Conservation (phyloP, 441 rosid genomes). For the Hura crepitans region DNA sequence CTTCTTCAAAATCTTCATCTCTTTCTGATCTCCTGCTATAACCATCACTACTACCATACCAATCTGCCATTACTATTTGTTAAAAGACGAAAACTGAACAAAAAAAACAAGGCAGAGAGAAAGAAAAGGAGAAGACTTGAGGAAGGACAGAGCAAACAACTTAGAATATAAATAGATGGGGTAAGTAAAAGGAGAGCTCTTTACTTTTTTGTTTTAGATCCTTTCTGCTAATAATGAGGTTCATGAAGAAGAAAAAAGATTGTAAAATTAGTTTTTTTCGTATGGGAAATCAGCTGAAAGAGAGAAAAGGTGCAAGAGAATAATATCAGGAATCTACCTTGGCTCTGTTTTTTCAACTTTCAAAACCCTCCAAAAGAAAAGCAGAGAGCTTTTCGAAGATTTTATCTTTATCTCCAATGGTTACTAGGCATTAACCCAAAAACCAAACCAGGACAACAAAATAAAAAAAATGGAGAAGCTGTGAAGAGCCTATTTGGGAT, state of each 20-base stretch:
- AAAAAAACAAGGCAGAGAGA: not conserved
- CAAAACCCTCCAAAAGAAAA: constrained; percentile 34
- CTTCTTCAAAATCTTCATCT: constrained; percentile 73
- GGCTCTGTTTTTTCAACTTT: constrained; percentile 25
- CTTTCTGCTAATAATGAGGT: constrained; percentile 18
- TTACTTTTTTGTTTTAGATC: not conserved
- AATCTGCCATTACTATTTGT: constrained; percentile 29
- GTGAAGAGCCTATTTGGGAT: constrained; percentile 18
- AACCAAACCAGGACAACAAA: constrained; percentile 18
- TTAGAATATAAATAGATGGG: constrained; percentile 28
- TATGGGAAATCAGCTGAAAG: constrained; percentile 30
- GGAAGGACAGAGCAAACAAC: constrained; percentile 8
- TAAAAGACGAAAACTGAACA: not conserved
- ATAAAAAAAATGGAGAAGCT: constrained; percentile 22
- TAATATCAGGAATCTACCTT: constrained; percentile 46
- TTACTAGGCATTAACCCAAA: constrained; percentile 20
- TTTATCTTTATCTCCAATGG: constrained; percentile 18
- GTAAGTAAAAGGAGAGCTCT: constrained; percentile 13
- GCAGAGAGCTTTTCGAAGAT: constrained; percentile 28
- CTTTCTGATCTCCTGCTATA: constrained; percentile 26
- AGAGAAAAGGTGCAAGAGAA: constrained; percentile 26
- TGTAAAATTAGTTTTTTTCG: not conserved
- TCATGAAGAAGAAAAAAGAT: not conserved
- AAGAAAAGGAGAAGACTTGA: constrained; percentile 15
- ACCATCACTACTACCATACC: constrained; percentile 33